Base-by-base conservation (phyloP, 2,329 filamentous ascomycete genomes). In the Whalleya microplaca region DNA sequence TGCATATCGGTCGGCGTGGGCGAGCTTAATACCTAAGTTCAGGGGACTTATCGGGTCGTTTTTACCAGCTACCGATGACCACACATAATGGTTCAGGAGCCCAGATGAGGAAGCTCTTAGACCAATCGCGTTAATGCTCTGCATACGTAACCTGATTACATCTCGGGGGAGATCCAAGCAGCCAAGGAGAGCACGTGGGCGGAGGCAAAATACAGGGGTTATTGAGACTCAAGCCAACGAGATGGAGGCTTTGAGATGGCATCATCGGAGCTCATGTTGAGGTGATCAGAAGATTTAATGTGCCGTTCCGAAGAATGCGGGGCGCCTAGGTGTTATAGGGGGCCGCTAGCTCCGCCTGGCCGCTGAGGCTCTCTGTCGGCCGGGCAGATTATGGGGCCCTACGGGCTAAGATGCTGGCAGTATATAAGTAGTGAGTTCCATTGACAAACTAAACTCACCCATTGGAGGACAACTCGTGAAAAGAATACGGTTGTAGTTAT, bases 241-340 rank as follows among this genome's bases (percentile, higher is more conserved):
- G 52, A 53, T 37, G 56, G n/a, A 27, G 27, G 41, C 12, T 50
- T 7, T 14, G 49, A 42, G 53, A 67, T 67, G 60, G 62, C 64
- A 65, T 64, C 65, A 67, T 67, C 59, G 53, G 32, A 48, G 42
- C 50, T 51, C 37, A 20, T 42, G 41, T 55, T 66, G 64, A 67
- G 57, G 65, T 67, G 65, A 67, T 64, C 42, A 21, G 23, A 16
- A 37, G 32, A 37, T 37, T 16, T 37, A 12, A 14, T 27, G 23
- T 4, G 23, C 23, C 4, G 4, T 9, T 9, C 23, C 9, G 9
- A 27, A 27, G 23, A 27, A 27, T 27, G 23, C 23, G 23, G 23
- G 23, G 23, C 23, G 4, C 9, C 32, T 14, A 37, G 32, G 32
- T 14, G 9, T 37, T 3, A 37, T 12, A 12, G 32, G 32, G 14